Conservation (phyloP, 164 flowering plant genomes). For the Paratinospora sagittata region DNA sequence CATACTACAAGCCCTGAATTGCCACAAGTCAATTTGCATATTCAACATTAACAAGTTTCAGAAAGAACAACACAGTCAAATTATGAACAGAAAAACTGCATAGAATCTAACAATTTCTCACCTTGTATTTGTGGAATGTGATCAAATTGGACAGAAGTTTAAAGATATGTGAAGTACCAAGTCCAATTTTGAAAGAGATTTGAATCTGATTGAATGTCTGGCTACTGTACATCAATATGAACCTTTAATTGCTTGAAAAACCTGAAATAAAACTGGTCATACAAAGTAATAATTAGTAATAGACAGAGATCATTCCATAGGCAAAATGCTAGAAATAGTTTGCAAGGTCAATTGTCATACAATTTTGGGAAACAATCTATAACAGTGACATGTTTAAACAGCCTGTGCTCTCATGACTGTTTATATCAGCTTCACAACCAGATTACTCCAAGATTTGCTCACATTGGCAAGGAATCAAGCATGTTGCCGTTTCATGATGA, state of each 20-base stretch:
- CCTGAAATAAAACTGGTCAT: neutral
- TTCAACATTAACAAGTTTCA: too few relatives aligned
- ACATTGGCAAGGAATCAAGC: neutral
- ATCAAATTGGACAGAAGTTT: neutral
- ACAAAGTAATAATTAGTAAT: neutral
- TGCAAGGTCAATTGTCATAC: neutral
- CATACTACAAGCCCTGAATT: neutral
- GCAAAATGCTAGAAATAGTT: neutral
- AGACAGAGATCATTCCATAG: neutral
- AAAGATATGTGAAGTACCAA: neutral
- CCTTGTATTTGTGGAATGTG: neutral
- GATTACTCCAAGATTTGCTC: neutral
- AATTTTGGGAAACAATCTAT: neutral
- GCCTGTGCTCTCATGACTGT: neutral
- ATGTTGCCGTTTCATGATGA: neutral
- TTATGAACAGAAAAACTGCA: neutral
- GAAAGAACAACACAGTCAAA: neutral
- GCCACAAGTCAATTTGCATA: too few relatives aligned
- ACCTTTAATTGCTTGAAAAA: neutral
- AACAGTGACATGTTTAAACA: neutral
- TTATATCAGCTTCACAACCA: neutral
- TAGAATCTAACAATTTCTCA: neutral
- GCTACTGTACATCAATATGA: too few relatives aligned
- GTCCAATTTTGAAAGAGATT: neutral
- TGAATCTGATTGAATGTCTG: neutral